Evolutionary conservation across 2,329 filamentous ascomycete genomes (phyloP), one percentile per base, ranked within the genome.

Genomic region (Fusarium veterinarium): DNA sequence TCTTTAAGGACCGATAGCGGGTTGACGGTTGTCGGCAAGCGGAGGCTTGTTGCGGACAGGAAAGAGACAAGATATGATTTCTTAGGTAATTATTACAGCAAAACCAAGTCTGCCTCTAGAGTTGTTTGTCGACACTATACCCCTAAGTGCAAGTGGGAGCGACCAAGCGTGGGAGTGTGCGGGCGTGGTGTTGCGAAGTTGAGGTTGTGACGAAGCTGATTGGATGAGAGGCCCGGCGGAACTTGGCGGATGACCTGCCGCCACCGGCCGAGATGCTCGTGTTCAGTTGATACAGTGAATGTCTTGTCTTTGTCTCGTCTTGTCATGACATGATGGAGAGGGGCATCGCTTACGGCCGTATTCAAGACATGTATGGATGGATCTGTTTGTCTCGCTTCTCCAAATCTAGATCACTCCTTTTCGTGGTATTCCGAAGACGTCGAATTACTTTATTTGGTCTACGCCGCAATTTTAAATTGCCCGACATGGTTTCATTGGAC

Each of bases 91-190:
- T 77, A 58, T 74, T 77, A 76, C 74, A 75, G 55, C 67, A 74
- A 63, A 75, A 46, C 40, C 66, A 40, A 62, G 46, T 52, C 30
- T 60, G 45, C 48, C 37, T 56, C 59, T 64, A 19, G 63, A 72
- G 40, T 64, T 71, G 76, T 57, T 74, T 63, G 64, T 70, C 66
- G 73, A 75, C 76, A 80, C 86, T 88, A 87, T 84, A 84, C 86
- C 86, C 85, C 84, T 88, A 88, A 88, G 86, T 86, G 86, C 86
- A 88, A 85, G 85, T 88, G 80, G 80, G 83, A 80, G 81, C 84
- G 84, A 75, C 62, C 63, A 62, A 63, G 67, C 67, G 73, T 65
- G 75, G 65, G 68, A 65, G 63, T 58, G 63, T 67, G 67, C 61
- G 71, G 71, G 71, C 71, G 62, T 64, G 58, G 64, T 28, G 64